These are phyloP conservation scores for Datisca glomerata DNA, from an alignment of 306 rosid species.

Conservation along the genomic window DNA sequence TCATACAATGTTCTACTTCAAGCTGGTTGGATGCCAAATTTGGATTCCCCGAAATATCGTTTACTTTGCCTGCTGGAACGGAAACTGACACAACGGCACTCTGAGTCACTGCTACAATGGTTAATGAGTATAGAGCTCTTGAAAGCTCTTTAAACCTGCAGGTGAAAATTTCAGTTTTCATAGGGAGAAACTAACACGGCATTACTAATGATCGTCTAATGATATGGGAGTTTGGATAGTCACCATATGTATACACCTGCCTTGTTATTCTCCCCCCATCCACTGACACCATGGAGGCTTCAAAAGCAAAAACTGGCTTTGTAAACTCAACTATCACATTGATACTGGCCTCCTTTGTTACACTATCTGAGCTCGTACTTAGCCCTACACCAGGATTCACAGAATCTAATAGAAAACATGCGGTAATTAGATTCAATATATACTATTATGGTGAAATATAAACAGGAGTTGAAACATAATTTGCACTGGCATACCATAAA, in stretches of 20 bases:
- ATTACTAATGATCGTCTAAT: neutral
- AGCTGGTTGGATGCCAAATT: constrained; percentile 59
- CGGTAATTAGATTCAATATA: too few species aligned
- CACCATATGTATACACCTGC: constrained; percentile 33
- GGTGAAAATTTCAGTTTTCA: neutral
- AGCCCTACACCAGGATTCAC: constrained; percentile 32
- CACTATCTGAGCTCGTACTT: constrained; percentile 35
- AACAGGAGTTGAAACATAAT: too few species aligned
- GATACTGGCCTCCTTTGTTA: constrained; percentile 29
- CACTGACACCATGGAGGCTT: constrained; percentile 36
- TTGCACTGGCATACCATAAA: constrained; percentile 45
- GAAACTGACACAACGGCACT: constrained; percentile 33
- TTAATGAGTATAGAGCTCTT: constrained; percentile 54
- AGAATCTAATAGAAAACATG: constrained; percentile 21
- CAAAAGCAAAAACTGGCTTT: constrained; percentile 60
- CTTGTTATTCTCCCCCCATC: constrained; percentile 47
- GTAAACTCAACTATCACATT: constrained; percentile 49
- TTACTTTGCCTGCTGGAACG: constrained; percentile 45
- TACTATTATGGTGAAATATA: too few species aligned
- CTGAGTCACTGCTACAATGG: constrained; percentile 29
- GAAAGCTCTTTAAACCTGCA: constrained; percentile 48
- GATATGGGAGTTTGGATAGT: constrained; percentile 7
- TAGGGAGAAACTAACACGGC: neutral
- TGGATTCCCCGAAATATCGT: constrained; percentile 59
- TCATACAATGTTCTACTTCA: constrained; percentile 44